Base-by-base conservation (phyloP, 805 yeast genomes). In the Metschnikowia shivogae region DNA sequence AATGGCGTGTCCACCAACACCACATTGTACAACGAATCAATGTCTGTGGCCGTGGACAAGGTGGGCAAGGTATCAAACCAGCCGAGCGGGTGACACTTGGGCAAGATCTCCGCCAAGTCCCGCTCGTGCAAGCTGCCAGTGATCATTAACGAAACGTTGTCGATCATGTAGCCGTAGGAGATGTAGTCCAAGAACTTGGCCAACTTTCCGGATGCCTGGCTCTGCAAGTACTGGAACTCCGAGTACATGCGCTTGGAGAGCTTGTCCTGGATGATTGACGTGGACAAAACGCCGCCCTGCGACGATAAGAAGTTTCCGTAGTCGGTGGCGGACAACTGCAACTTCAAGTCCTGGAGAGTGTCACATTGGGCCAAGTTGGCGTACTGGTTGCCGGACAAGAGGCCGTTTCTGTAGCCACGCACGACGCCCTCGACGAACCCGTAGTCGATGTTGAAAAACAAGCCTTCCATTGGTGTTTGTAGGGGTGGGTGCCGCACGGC, bases 61-160 rank as follows among this genome's bases (percentile, higher is more conserved):
- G 98, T 92, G 30, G 99, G 99, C 55, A 93, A 78, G 6, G 98
- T 92, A 57, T 93, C 99, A 60, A 93, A 93, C 97, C 97, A 90
- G 36, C 99, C 99, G 56, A 93, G 74, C 0, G 99, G 99, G 63
- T 93, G 96, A 64, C 97, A 89, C 62, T 97, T 82, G 47, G 82
- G 81, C 59, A 93, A 76, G 42, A 95, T 84, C 60, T 93, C 99
- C 34, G 81, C 68, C 60, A 87, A 82, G 66, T 95, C 97, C 59
- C 98, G 79, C 60, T 90, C 95, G 63, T 93, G 99, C 49, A 93
- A 79, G 0, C 99, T 89, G 19, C 99, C 99, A 1, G 97, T 90
- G 60, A 93, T 92, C 85, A 93, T 86, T 60, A 93, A 74, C 20
- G 93, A 87, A 33, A 93, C 96, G 65, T 93, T 93, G 70, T 93